Evolutionary conservation across 1,284 basidiomycete genomes (phyloP).

Genomic region (Serendipita sp.): DNA sequence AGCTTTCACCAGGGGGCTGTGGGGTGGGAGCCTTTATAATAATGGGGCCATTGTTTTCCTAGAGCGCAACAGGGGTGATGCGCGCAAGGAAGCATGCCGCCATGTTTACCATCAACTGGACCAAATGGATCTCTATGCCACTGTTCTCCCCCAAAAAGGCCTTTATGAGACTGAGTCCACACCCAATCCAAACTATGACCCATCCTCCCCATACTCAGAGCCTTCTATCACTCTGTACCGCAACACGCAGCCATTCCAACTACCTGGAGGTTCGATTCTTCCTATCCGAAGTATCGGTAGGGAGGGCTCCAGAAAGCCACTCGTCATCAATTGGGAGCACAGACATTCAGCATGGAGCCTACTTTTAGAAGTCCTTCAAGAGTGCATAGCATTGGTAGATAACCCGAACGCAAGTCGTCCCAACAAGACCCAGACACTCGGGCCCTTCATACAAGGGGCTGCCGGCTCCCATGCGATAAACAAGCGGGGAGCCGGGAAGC

Average conservation of each 20-base stretch:
- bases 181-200: conserved; percentile 39
- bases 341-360: conserved; percentile 73
- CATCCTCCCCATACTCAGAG: conserved; percentile 24
- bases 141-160: conserved; percentile 38
- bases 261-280: conserved; percentile 63
- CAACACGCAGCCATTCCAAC: conserved; percentile 48
- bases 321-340: conserved; percentile 71
- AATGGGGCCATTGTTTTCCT: conserved; percentile 46
- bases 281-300: conserved; percentile 53
- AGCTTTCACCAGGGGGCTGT: conserved; percentile 58
- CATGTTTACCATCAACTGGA: conserved; percentile 64
- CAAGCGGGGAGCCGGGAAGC: conserved; percentile 9
- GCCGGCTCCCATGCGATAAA: conserved; percentile 6
- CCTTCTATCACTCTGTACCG: conserved; percentile 39
- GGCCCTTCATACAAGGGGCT: conserved; percentile 18
- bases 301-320: conserved; percentile 34
- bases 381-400: conserved; percentile 39
- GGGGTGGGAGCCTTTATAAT: conserved; percentile 51
- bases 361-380: conserved; percentile 59
- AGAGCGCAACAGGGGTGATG: conserved; percentile 30
- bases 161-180: conserved; percentile 20
- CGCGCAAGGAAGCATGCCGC: conserved; percentile 39
- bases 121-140: conserved; percentile 60
- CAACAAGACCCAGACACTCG: conserved; percentile 26
- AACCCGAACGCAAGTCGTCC: conserved; percentile 27